A percentile compares a stretch with the other conserved stretches of the same genome.
Evolutionary conservation across 768 basidiomycete genomes (phyloP).

Genomic region (Strobilomyces dryophilus): DNA sequence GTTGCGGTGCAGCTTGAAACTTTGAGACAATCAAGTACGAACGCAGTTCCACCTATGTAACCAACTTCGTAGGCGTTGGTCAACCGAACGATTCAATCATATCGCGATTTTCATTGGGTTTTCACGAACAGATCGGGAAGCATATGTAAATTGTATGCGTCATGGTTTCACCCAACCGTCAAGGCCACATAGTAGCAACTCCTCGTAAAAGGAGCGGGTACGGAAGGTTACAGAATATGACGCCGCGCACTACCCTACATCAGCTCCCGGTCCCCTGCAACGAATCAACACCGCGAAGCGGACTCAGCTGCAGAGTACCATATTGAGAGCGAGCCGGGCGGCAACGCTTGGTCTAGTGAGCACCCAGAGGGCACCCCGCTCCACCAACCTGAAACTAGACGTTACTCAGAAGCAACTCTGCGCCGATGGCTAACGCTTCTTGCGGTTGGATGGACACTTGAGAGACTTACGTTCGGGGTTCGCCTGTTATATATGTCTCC

Average conservation of each 20-base stretch:
- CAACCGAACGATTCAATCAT: too few species aligned
- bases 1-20: too few species aligned
- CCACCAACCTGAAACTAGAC: conserved; percentile 71
- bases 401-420: conserved; percentile 47
- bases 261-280: conserved; percentile 36
- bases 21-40: too few species aligned
- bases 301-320: conserved; percentile 41
- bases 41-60: too few species aligned
- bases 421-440: conserved; percentile 57
- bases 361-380: conserved; percentile 60
- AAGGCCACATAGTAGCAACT: conserved; percentile 55
- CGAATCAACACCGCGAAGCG: conserved; percentile 54
- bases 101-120: too few species aligned
- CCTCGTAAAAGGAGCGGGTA: conserved; percentile 38
- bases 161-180: conserved; percentile 85
- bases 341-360: conserved; percentile 47
- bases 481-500: conserved; percentile 27
- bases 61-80: too few species aligned
- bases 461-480: conserved; percentile 22
- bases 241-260: conserved; percentile 47
- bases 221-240: conserved; percentile 84
- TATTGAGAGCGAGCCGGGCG: conserved; percentile 34
- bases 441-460: conserved; percentile 66
- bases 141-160: conserved; percentile 58
- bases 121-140: too few species aligned